Percentiles rank a stretch among this genome's conserved stretches.
These are phyloP conservation scores for Tylopilus sp. DNA, from an alignment of 768 basidiomycete genomes.

Conservation along the genomic window DNA sequence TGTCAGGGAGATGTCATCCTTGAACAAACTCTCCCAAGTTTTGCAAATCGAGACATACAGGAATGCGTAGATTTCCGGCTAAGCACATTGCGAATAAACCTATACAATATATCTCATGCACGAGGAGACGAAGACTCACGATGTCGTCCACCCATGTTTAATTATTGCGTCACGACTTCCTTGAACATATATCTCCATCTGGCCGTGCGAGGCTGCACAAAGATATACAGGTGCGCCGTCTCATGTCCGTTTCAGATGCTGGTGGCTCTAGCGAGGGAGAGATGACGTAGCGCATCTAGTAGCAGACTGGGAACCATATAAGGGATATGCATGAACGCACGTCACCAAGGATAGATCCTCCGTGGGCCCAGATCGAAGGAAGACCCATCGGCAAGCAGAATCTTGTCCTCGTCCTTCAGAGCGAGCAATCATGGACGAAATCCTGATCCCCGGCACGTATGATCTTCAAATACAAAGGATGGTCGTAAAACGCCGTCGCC, in stretches of 20 bases:
- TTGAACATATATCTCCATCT: conserved; percentile 29
- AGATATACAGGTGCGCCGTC: conserved; percentile 36
- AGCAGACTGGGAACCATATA: not conserved
- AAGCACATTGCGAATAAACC: no score
- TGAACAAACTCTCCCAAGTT: no score
- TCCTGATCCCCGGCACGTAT: conserved; percentile 9
- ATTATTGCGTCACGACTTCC: no score
- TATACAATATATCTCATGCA: no score
- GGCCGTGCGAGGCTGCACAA: conserved; percentile 33
- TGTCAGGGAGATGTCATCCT: no score
- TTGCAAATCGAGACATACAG: no score
- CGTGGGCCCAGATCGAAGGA: conserved; percentile 9
- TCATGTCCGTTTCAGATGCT: not conserved
- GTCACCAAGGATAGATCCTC: conserved; percentile 30
- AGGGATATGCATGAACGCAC: conserved; percentile 3
- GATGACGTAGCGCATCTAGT: conserved; percentile 28
- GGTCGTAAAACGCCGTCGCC: conserved; percentile 31
- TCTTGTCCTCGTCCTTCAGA: not conserved
- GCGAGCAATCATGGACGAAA: no score
- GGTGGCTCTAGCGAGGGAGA: conserved; percentile 5
- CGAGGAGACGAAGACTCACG: no score
- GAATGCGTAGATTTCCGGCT: no score
- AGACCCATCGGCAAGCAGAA: conserved; percentile 2
- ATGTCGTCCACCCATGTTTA: no score
- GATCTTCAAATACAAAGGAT: conserved; percentile 49